Percentiles rank a stretch among this genome's conserved stretches.
phyloP scores from a whole-genome alignment of 1,139 yeast genomes.

The Kurtzmaniella quercitrusa region DNA sequence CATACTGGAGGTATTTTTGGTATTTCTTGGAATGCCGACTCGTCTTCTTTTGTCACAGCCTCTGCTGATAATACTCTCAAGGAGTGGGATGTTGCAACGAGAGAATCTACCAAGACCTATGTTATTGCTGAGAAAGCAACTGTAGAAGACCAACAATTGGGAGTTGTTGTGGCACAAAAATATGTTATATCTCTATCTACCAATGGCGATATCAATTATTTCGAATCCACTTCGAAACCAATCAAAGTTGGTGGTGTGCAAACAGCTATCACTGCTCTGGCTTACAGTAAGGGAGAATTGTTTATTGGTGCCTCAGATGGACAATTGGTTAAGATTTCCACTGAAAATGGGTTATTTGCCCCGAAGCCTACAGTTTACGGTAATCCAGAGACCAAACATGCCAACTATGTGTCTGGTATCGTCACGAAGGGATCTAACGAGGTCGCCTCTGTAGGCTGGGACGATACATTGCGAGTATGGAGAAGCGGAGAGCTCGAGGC shows the following conservation, averaged over 20 bases:
- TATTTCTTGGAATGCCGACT: conserved; percentile 63
- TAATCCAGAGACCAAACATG: conserved; percentile 38
- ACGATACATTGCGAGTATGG: conserved; percentile 63
- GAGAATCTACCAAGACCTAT: conserved; percentile 42
- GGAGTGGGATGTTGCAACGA: conserved; percentile 47
- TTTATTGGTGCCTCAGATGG: conserved; percentile 88
- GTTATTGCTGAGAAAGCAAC: conserved; percentile 26
- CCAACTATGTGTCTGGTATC: conserved; percentile 54
- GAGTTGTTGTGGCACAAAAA: conserved; percentile 64
- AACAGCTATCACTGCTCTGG: conserved; percentile 59
- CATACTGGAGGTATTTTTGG: conserved; percentile 83
- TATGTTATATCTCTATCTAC: conserved; percentile 63
- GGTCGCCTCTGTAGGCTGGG: conserved; percentile 76
- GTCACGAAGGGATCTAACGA: conserved; percentile 19
- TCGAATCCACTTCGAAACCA: conserved; percentile 38
- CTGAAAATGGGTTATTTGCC: conserved; percentile 23
- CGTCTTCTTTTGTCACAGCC: conserved; percentile 65
- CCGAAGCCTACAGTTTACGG: conserved; percentile 17
- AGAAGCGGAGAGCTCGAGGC: conserved; percentile 21
- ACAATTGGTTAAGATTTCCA: conserved; percentile 55
- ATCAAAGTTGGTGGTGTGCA: conserved; percentile 72
- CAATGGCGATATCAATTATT: conserved; percentile 68
- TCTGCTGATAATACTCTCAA: conserved; percentile 80
- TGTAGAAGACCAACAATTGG: conserved; percentile 71
- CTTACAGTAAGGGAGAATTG: conserved; percentile 19